phyloP scores from a whole-genome alignment of 371 early-diverging fungal species.

The Vairimorpha ceranae region DNA sequence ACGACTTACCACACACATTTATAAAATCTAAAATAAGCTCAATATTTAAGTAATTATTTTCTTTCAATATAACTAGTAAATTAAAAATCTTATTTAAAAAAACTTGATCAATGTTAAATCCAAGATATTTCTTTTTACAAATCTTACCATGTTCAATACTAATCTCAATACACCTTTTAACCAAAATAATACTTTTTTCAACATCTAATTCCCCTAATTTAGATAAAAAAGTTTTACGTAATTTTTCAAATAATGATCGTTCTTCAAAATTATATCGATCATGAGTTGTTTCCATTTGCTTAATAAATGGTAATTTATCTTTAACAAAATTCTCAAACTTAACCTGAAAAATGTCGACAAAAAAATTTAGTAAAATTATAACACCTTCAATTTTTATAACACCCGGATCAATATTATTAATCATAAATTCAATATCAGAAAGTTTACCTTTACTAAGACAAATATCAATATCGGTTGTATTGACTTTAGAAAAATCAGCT shows the following conservation, averaged over 20 bases:
- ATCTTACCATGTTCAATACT: not conserved
- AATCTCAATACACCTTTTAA: not conserved
- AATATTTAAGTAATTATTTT: not conserved
- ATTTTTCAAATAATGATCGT: not conserved
- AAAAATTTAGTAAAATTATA: not conserved
- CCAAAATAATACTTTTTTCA: not conserved
- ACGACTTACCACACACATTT: not conserved
- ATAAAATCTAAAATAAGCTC: not conserved
- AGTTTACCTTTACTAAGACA: conserved; percentile 3
- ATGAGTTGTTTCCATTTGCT: not conserved
- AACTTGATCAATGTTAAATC: not conserved
- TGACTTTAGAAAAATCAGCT: not conserved
- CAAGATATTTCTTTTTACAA: not conserved
- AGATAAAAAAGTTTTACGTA: not conserved
- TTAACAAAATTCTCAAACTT: not conserved
- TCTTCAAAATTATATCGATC: not conserved
- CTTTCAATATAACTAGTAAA: not conserved
- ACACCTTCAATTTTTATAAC: not conserved
- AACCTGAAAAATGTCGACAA: not conserved
- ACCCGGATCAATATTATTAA: not conserved
- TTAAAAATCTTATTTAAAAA: conserved; percentile 11
- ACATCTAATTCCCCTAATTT: not conserved
- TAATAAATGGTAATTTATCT: not conserved
- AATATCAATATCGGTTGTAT: not conserved
- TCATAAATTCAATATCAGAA: not conserved